These are phyloP conservation scores for Gracilaria caudata DNA, from an alignment of 23 red algal species.

Conservation along the genomic window DNA sequence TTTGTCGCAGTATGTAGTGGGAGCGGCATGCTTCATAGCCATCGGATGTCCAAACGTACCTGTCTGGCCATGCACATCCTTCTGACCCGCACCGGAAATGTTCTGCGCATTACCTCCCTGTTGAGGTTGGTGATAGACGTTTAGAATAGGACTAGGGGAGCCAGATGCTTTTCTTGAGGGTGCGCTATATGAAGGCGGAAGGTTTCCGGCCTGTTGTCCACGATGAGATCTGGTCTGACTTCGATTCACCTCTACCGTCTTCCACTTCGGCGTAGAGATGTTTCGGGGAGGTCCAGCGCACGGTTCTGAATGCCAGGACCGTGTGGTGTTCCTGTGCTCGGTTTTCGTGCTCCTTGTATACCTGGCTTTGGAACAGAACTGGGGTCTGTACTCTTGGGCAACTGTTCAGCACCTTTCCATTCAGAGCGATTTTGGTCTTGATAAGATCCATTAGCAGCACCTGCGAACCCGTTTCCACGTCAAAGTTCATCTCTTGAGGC, in stretches of 20 bases:
- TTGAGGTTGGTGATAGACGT: neutral
- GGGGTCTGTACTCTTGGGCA: neutral
- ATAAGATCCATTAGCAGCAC: neutral
- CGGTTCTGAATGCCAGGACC: no score
- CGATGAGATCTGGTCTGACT: neutral
- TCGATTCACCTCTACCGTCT: neutral
- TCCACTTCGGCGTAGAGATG: neutral
- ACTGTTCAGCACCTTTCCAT: neutral
- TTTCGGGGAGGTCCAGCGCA: no score
- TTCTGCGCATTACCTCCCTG: neutral
- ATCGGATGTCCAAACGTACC: neutral
- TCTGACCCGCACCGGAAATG: neutral
- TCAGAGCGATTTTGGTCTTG: neutral
- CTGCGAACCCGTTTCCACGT: neutral
- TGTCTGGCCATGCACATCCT: neutral
- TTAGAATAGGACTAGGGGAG: neutral
- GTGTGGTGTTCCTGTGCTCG: no score
- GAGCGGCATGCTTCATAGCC: neutral
- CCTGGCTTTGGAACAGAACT: neutral
- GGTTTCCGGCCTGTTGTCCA: neutral
- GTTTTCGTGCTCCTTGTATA: no score
- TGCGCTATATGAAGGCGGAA: neutral
- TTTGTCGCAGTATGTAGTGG: neutral
- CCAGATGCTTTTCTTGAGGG: neutral
- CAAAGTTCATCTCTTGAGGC: constrained; percentile 14